Base-by-base conservation (phyloP, 768 basidiomycete species). In the Baorangia bicolor region DNA sequence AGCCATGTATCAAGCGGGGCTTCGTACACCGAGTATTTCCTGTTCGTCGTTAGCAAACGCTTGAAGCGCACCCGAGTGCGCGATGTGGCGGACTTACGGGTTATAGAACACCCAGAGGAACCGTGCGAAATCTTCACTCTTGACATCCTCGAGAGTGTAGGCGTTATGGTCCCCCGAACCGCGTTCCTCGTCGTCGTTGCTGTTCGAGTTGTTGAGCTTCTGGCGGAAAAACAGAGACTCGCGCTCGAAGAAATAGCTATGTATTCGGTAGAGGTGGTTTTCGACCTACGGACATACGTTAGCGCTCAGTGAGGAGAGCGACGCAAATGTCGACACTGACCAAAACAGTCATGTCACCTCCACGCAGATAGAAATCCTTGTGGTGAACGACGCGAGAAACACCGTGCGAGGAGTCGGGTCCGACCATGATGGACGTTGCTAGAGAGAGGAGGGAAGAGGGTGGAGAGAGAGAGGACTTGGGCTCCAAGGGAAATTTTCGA, bases 71-170 rank as follows among this genome's bases (percentile, higher is more conserved):
- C 11, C 12, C 20, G 20, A 48, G 20, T 7, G n/a, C 2, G 33
- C 11, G 35, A 48, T 16, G 20, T 18, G 31, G 20, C 30, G 8
- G 34, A 73, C 82, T 51, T 56, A 86, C 86, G 77, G 73, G 49
- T 85, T 84, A 49, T 87, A 87, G 46, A 87, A 84, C 0, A 86
- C 77, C 81, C 81, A 86, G 0, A 85, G 67, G 43, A 87, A 80
- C 0, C 78, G 77, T 16, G 77, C 74, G 50, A 86, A 84, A 21
- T 85, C 82, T 5, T 73, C 69, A 0, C 75, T 72, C 25, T 74
- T 75, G 11, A 75, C 72, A 18, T 77, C 74, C 5, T 77, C 71
- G 2, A 87, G 68, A 4, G 77, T 69, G 25, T 84, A 75, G 0
- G 81, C 76, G 30, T 69, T 74, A 0, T 60, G 54, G 41, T 82